phyloP scores from a whole-genome alignment of 345 rosid genomes.

The thale cress (Arabidopsis thaliana) region TAIR10.1 NC_003075.7:8969001-8969500 shows the following conservation, averaged over 20 bases:
- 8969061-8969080: neutral
- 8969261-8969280: neutral
- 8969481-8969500: no score
- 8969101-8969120: no score
- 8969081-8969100: neutral
- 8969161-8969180: neutral
- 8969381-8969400: constrained; percentile 6
- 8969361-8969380: neutral
- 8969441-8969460: constrained; percentile 63
- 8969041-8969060: no score
- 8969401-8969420: neutral
- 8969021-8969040: no score
- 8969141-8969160: no score
- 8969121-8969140: no score
- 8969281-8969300: constrained; percentile 41
- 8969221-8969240: neutral
- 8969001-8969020: no score
- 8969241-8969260: neutral
- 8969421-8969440: constrained; percentile 46
- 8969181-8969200: neutral
- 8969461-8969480: constrained; percentile 32
- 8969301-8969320: constrained; percentile 46
- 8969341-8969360: constrained; percentile 34
- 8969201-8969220: neutral
- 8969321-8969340: constrained; percentile 22